Conservation (phyloP, 257 asterid genomes). For the Solanum ahanhuiri region DNA sequence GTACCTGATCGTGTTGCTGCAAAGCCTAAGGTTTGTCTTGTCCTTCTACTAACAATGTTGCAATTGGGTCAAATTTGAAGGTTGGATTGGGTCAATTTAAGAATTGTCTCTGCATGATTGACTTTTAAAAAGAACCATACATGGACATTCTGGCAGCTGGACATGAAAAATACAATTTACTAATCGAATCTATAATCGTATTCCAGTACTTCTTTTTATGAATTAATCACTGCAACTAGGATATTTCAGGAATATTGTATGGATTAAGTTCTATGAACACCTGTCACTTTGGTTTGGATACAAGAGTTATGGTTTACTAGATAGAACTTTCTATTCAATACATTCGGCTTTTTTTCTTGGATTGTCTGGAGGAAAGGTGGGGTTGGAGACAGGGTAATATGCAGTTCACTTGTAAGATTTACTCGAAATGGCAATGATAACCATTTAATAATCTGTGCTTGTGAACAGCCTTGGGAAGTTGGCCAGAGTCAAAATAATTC, state of each 20-base stretch:
- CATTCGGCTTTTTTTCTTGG: background rate
- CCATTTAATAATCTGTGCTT: conserved; percentile 2
- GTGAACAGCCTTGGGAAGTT: conserved; percentile 85
- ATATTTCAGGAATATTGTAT: background rate
- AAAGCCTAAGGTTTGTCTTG: conserved; percentile 59
- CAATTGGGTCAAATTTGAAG: background rate
- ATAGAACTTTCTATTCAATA: background rate
- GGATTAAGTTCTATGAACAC: background rate
- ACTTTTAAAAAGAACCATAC: background rate
- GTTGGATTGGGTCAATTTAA: background rate
- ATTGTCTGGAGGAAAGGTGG: background rate
- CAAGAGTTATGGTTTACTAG: background rate
- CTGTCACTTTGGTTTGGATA: background rate
- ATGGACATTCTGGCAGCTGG: background rate
- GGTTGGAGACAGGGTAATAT: background rate
- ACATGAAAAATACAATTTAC: background rate
- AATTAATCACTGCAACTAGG: background rate
- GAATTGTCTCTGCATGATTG: background rate
- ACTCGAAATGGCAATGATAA: background rate
- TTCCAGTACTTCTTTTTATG: background rate
- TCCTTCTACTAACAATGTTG: background rate
- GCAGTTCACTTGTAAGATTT: background rate
- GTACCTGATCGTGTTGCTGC: conserved; percentile 59
- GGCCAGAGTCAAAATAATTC: conserved; percentile 39
- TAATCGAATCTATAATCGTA: background rate